phyloP scores from a whole-genome alignment of 1,284 basidiomycete genomes.

The Fistulinella staudtii region DNA sequence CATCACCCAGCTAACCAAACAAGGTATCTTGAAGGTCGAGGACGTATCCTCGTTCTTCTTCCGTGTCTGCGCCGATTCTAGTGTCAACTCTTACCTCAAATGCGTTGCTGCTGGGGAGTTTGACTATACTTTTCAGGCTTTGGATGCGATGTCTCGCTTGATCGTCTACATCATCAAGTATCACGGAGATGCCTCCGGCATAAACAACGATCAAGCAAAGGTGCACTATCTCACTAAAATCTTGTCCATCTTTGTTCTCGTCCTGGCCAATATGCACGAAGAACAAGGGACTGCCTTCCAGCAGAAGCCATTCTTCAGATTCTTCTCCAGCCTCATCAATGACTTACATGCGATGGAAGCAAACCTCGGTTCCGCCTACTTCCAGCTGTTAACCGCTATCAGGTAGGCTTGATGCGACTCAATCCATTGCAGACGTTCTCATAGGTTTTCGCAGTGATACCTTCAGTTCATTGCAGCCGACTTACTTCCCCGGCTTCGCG shows the following conservation, averaged over 20 bases:
- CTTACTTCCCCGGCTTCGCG: constrained; percentile 96
- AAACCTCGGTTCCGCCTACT: constrained; percentile 82
- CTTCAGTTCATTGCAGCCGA: constrained; percentile 93
- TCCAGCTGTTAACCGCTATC: constrained; percentile 85
- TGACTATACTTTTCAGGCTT: constrained; percentile 81
- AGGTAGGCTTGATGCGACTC: constrained; percentile 48
- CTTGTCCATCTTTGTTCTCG: constrained; percentile 93
- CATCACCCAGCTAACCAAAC: constrained; percentile 93
- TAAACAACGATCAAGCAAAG: constrained; percentile 91
- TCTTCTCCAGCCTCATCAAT: constrained; percentile 95
- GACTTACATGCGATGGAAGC: constrained; percentile 85
- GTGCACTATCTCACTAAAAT: constrained; percentile 98
- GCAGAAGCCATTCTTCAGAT: constrained; percentile 97
- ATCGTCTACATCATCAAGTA: constrained; percentile 99
- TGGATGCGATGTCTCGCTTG: constrained; percentile 94
- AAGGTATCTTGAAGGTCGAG: constrained; percentile 95
- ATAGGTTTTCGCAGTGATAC: constrained; percentile 64
- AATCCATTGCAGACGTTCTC: constrained; percentile 18
- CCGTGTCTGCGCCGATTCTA: constrained; percentile 94
- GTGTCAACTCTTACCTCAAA: constrained; percentile 90
- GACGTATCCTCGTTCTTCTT: constrained; percentile 98
- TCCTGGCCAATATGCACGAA: constrained; percentile 93
- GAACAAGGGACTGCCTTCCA: constrained; percentile 90
- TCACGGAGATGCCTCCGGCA: constrained; percentile 87
- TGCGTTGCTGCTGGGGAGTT: constrained; percentile 76